Conservation (phyloP, 1,284 basidiomycete genomes). For the Calocybe gambosa region DNA sequence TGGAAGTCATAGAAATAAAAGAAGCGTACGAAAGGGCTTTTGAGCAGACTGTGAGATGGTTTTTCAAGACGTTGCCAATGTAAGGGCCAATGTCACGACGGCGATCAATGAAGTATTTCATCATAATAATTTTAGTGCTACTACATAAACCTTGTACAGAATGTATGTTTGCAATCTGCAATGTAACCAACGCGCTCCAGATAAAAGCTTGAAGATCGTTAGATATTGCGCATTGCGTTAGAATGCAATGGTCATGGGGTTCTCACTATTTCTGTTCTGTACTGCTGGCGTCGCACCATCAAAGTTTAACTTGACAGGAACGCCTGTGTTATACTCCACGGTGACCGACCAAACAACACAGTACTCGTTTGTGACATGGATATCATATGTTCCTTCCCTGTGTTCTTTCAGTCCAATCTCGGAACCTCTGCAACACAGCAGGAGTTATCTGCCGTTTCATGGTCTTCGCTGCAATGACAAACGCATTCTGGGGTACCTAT, state of each 20-base stretch:
- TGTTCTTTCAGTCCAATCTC: conserved; percentile 46
- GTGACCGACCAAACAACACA: neutral
- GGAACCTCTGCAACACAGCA: conserved; percentile 68
- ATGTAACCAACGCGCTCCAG: neutral
- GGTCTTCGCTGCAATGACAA: conserved; percentile 67
- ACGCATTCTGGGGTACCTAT: conserved; percentile 73
- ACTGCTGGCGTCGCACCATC: too few relatives aligned
- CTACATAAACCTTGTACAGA: neutral
- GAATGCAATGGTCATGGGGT: too few relatives aligned
- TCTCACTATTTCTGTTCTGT: too few relatives aligned
- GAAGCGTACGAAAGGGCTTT: conserved; percentile 44
- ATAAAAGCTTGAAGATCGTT: neutral
- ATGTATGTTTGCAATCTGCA: neutral
- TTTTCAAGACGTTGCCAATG: conserved; percentile 33
- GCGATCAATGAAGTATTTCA: neutral
- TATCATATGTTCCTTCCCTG: conserved; percentile 16
- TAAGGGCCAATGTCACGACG: neutral
- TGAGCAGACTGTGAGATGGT: conserved; percentile 41
- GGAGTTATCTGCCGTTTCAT: conserved; percentile 85
- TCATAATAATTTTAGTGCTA: neutral
- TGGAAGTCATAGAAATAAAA: conserved; percentile 39
- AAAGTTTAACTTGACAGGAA: too few relatives aligned
- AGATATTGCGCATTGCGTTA: too few relatives aligned
- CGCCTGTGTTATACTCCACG: neutral
- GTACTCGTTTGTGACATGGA: neutral